Conservation (phyloP, 164 flowering plant species). For the Vitis rupestris region DNA sequence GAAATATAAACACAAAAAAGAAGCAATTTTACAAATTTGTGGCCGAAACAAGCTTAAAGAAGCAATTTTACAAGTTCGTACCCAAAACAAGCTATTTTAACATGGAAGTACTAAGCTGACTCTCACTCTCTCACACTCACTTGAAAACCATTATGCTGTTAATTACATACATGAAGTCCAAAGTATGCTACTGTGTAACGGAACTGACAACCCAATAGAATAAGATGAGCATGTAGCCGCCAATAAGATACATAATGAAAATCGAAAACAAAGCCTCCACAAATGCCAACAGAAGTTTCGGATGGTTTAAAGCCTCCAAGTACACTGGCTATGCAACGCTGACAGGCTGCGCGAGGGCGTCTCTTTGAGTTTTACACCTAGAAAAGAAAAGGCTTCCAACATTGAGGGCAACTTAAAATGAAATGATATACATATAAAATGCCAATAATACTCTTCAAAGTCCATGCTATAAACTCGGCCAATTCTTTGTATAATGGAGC, state of each 20-base stretch:
- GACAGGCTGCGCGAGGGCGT: constrained; percentile 40
- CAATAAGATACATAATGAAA: not conserved
- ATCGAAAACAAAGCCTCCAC: constrained; percentile 6
- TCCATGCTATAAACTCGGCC: not conserved
- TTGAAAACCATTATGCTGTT: too few species aligned
- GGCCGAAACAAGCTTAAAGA: too few species aligned
- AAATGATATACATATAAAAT: not conserved
- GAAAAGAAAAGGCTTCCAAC: constrained; percentile 5
- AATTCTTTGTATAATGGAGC: not conserved
- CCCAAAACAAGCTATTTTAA: too few species aligned
- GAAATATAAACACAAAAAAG: too few species aligned
- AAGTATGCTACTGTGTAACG: too few species aligned
- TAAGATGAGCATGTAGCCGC: not conserved
- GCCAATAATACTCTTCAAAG: too few species aligned
- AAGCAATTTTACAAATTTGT: too few species aligned
- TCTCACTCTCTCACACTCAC: too few species aligned
- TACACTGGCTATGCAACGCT: constrained; percentile 31
- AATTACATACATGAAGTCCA: too few species aligned
- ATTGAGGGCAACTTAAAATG: constrained; percentile 2
- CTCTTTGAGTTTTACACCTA: constrained; percentile 74
- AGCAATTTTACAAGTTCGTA: too few species aligned
- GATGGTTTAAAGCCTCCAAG: not conserved
- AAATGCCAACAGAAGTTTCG: constrained; percentile 5
- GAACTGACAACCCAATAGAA: not conserved
- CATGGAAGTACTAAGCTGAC: too few species aligned